phyloP scores from a whole-genome alignment of 2,329 filamentous ascomycete genomes.

The Exophiala oligosperma region DNA sequence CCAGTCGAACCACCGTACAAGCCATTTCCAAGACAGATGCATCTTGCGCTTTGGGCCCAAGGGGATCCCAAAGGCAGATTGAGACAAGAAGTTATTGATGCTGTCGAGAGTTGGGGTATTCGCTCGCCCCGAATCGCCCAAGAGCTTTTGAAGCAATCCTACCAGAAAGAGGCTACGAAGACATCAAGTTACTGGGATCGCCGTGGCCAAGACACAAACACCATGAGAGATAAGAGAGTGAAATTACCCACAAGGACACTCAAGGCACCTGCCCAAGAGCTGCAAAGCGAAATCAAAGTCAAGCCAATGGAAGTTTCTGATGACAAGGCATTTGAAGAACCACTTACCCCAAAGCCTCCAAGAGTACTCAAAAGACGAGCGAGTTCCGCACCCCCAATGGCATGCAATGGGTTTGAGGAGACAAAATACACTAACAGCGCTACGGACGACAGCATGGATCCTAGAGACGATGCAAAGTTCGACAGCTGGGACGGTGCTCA shows the following conservation, averaged over 20 bases:
- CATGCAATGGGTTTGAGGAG: not conserved
- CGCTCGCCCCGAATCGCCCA: not conserved
- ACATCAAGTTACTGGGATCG: too few species aligned
- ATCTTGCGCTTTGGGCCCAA: constrained; percentile 18
- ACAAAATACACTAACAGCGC: too few species aligned
- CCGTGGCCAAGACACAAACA: not conserved
- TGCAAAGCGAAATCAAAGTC: not conserved
- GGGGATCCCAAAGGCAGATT: constrained; percentile 7
- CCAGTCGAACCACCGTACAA: constrained; percentile 30
- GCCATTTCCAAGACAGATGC: constrained; percentile 30
- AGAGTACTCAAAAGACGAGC: not conserved
- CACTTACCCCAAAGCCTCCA: not conserved
- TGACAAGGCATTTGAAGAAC: not conserved
- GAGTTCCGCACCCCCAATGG: not conserved
- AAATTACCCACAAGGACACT: not conserved
- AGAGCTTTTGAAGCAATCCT: too few species aligned
- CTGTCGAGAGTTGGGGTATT: constrained; percentile 14
- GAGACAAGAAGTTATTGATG: constrained; percentile 15
- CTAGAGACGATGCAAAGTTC: too few species aligned
- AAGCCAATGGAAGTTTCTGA: not conserved
- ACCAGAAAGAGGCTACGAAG: too few species aligned
- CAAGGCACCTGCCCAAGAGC: too few species aligned
- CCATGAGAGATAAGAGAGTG: not conserved
- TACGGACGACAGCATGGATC: too few species aligned
- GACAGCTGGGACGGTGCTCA: too few species aligned